These are phyloP conservation scores for Pseudohyphozyma bogoriensis DNA, from an alignment of 768 basidiomycete species.

Conservation along the genomic window DNA sequence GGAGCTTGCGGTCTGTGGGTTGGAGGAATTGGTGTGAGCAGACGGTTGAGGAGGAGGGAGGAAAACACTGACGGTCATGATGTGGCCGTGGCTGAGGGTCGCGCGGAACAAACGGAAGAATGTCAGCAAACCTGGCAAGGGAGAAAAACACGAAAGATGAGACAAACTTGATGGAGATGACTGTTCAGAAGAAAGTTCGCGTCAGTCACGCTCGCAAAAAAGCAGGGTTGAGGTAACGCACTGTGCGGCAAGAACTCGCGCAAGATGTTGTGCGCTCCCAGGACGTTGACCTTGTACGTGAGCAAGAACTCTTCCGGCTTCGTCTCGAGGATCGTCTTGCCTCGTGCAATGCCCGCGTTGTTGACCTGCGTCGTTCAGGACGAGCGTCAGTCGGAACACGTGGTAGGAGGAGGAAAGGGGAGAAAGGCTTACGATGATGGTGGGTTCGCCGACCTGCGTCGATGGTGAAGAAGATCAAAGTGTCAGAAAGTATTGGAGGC, in stretches of 20 bases:
- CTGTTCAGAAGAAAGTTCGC: neutral
- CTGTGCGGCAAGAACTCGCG: slow-evolving; percentile 25
- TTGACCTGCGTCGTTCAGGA: slow-evolving; percentile 5
- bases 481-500: neutral
- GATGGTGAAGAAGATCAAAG: neutral
- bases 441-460: slow-evolving; percentile 18
- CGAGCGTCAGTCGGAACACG: neutral
- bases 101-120: too few species aligned
- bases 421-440: slow-evolving; percentile 7
- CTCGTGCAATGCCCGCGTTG: slow-evolving; percentile 25
- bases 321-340: slow-evolving; percentile 19
- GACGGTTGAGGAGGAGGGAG: too few species aligned
- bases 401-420: neutral
- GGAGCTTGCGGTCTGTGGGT: slow-evolving; percentile 8
- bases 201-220: too few species aligned
- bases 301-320: slow-evolving; percentile 12
- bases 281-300: slow-evolving; percentile 23
- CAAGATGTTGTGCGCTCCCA: slow-evolving; percentile 14
- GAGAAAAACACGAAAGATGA: rapidly evolving
- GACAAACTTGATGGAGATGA: slow-evolving; percentile 21
- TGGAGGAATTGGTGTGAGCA: neutral
- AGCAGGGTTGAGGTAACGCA: slow-evolving; percentile 1
- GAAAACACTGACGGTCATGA: slow-evolving; percentile 7
- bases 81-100: slow-evolving; percentile 21
- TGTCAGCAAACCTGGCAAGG: slow-evolving; percentile 1